Base-by-base conservation (phyloP, 441 rosid genomes). In the Capsella rubella region DNA sequence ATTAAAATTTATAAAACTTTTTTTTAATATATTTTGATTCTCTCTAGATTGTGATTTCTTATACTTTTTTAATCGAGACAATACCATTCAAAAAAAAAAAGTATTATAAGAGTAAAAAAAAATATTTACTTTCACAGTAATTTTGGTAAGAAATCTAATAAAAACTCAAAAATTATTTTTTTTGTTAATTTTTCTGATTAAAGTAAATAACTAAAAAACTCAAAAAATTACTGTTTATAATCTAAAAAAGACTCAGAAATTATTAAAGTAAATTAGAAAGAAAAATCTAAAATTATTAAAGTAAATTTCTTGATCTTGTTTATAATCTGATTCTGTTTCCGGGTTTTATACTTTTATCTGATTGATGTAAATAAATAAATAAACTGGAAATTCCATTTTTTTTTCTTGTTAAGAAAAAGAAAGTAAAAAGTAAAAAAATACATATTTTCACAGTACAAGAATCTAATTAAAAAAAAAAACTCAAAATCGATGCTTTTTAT, bases 321-420 rank as follows among this genome's bases (percentile, higher is more conserved):
- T 56, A 73, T 11, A 15, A 5, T 57, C 11, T 59, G 64, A 34
- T 49, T 52, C 63, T 6, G 42, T 10, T 42, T 40, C 21, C 58
- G 37, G 47, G 72, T 69, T 58, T 69, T 40, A 16, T 43, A 16
- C 18, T 16, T 16, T 16, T 16, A 16, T 16, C 18, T 40, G 21
- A 39, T 16, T 35, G 25, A 21, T 21, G 25, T 21, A 21, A 21
- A 21, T 21, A 21, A 21, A 21, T 21, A 21, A 21, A 21, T 21
- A 21, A 21, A 21, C 25, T 21, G 25, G 25, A 21, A 21, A 2
- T 21, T 21, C 2, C 25, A 21, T 21, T 21, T 21, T 21, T 21
- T 1, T 21, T 21, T 21, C 25, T 21, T 21, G 25, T 21, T 21
- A 2, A 21, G 25, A 21, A 21, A 21, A 21, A 21, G 25, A 21